Evolutionary conservation across 257 asterid species (phyloP).

Genomic region (Ilex asprella): DNA sequence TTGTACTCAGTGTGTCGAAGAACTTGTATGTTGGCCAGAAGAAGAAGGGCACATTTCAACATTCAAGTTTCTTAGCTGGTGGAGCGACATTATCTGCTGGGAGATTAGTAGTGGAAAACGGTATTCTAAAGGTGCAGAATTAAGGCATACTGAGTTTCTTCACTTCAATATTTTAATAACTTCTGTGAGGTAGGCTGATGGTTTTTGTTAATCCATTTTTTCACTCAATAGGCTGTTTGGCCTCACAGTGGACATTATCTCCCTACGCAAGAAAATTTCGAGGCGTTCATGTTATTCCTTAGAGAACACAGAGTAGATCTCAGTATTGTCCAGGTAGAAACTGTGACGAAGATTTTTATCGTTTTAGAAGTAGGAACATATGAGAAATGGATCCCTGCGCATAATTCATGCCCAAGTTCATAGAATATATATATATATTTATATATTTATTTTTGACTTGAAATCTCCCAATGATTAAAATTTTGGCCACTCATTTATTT

Average conservation of each 20-base stretch:
- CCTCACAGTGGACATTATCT: slow-evolving; percentile 69
- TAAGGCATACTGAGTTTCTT: neutral
- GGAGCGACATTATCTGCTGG: slow-evolving; percentile 72
- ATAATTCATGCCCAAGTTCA: no score
- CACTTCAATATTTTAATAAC: neutral
- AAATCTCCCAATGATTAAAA: no score
- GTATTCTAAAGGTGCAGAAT: slow-evolving; percentile 33
- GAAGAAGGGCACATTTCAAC: slow-evolving; percentile 60
- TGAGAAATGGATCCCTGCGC: neutral
- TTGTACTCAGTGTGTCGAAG: slow-evolving; percentile 51
- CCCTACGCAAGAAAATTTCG: slow-evolving; percentile 58
- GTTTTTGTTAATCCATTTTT: neutral
- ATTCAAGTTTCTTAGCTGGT: slow-evolving; percentile 67
- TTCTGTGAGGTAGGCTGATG: neutral
- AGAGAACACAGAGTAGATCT: slow-evolving; percentile 43
- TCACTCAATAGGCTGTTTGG: slow-evolving; percentile 40
- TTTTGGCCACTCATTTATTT: no score
- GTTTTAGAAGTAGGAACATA: neutral
- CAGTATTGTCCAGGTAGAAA: slow-evolving; percentile 46
- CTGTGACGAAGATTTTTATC: neutral
- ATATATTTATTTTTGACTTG: no score
- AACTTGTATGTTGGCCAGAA: slow-evolving; percentile 45
- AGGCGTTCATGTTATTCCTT: slow-evolving; percentile 48
- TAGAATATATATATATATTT: no score
- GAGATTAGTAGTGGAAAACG: slow-evolving; percentile 48